Conservation (phyloP, 768 basidiomycete species). For the Collybiopsis confluens region DNA sequence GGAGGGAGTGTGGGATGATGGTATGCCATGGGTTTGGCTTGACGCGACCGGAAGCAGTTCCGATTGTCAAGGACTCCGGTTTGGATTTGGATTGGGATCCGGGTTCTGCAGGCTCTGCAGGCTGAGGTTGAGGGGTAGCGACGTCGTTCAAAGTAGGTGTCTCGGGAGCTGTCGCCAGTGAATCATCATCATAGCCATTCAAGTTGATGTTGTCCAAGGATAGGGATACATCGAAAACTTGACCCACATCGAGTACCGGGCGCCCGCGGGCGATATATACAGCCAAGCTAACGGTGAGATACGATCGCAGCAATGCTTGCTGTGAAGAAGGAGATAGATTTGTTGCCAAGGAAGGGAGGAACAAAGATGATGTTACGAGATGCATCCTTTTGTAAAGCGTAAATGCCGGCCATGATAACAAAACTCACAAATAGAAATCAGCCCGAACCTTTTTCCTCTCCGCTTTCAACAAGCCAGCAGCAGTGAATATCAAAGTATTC, state of each 20-base stretch:
- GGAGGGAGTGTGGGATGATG: conserved; percentile 46
- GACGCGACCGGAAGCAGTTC: too few relatives aligned
- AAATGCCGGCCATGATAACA: conserved; percentile 6
- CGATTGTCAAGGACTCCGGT: conserved; percentile 21
- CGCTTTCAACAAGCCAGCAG: conserved; percentile 45
- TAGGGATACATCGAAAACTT: conserved; percentile 34
- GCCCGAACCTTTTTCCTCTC: conserved; percentile 37
- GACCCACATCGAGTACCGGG: conserved; percentile 41
- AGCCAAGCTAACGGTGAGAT: conserved; percentile 48
- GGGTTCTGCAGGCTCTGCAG: too few relatives aligned
- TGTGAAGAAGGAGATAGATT: conserved; percentile 38
- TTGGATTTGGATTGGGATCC: too few relatives aligned
- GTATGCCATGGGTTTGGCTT: conserved; percentile 65
- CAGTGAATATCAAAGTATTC: conserved; percentile 48
- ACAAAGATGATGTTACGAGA: conserved; percentile 60
- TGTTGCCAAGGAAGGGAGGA: conserved; percentile 48
- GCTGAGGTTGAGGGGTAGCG: too few relatives aligned
- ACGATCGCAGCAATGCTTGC: conserved; percentile 50
- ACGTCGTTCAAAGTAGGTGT: too few relatives aligned
- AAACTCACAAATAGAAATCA: conserved; percentile 48
- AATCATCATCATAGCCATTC: conserved; percentile 3
- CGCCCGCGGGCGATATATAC: conserved; percentile 60
- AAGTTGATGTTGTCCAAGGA: background rate
- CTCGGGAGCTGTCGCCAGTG: conserved; percentile 29
- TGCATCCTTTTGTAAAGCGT: conserved; percentile 48